Conservation (phyloP, 805 yeast species). For the Saturnispora besseyi region DNA sequence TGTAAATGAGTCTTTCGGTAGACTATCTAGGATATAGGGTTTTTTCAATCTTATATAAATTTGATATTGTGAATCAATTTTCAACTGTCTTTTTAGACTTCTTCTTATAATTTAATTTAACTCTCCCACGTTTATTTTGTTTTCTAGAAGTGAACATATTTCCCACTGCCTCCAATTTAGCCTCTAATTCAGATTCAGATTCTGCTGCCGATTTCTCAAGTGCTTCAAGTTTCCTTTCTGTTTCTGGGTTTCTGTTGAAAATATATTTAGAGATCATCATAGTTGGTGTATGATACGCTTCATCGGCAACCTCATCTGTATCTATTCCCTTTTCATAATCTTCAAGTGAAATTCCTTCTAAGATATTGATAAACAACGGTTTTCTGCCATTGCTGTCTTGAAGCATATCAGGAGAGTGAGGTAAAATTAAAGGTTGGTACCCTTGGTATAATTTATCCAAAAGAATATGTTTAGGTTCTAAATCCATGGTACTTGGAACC, state of each 20-base stretch:
- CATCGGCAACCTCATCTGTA: conserved; percentile 7
- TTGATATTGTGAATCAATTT: not conserved
- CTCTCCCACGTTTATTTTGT: conserved; percentile 8
- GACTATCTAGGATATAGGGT: not conserved
- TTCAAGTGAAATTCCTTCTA: conserved; percentile 24
- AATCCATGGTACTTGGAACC: conserved; percentile 27
- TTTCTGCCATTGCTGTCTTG: conserved; percentile 17
- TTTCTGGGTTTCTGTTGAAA: conserved; percentile 14
- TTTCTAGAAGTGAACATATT: not conserved
- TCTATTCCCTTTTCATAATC: conserved; percentile 9
- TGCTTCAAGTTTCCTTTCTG: conserved; percentile 13
- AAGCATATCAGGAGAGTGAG: conserved; percentile 23
- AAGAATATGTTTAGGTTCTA: conserved; percentile 27
- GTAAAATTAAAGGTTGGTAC: conserved; percentile 28
- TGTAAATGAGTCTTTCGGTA: not conserved
- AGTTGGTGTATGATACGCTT: conserved; percentile 13
- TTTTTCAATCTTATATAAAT: too few species aligned
- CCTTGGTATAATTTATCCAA: conserved; percentile 30
- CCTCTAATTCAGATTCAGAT: not conserved
- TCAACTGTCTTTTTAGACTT: not conserved
- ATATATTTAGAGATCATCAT: conserved; percentile 16
- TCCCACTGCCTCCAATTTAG: conserved; percentile 1
- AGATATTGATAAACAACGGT: conserved; percentile 27
- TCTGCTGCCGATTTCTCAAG: conserved; percentile 1
- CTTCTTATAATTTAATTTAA: conserved; percentile 8